These are phyloP conservation scores for Reticulomyxa filosa DNA, from an alignment of 78 protist species.

Conservation along the genomic window DNA sequence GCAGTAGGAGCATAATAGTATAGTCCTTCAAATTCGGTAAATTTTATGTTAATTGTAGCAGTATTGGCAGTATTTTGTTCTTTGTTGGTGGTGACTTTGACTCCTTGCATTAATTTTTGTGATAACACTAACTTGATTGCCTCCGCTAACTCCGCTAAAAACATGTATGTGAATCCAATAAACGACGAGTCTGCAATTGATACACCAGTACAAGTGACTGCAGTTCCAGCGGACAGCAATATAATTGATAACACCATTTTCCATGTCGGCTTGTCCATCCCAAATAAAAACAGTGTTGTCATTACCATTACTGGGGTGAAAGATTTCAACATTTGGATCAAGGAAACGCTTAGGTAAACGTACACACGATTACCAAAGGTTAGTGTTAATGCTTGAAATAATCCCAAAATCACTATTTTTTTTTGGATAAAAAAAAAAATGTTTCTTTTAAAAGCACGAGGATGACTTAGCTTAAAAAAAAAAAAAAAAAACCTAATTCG, in stretches of 20 bases:
- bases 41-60: constrained; percentile 7
- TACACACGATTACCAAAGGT: too few species aligned
- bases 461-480: too few species aligned
- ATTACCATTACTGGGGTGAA: neutral
- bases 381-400: too few species aligned
- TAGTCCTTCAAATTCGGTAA: constrained; percentile 5
- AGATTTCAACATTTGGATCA: constrained; percentile 15
- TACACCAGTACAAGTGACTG: neutral
- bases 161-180: neutral
- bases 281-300: neutral
- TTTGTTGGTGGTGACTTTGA: too few species aligned
- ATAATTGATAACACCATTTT: neutral
- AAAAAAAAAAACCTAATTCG: too few species aligned
- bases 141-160: neutral
- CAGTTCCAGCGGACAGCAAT: neutral
- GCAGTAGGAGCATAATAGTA: constrained; percentile 7
- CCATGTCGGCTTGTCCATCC: neutral
- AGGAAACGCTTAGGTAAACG: constrained; percentile 8
- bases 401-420: too few species aligned
- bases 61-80: too few species aligned
- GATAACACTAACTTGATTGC: constrained; percentile 12
- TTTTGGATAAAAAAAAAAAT: too few species aligned
- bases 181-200: too few species aligned
- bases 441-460: too few species aligned
- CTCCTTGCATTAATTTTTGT: constrained; percentile 6